phyloP scores from a whole-genome alignment of 1,284 basidiomycete genomes.

The Ceratobasidium sp. region DNA sequence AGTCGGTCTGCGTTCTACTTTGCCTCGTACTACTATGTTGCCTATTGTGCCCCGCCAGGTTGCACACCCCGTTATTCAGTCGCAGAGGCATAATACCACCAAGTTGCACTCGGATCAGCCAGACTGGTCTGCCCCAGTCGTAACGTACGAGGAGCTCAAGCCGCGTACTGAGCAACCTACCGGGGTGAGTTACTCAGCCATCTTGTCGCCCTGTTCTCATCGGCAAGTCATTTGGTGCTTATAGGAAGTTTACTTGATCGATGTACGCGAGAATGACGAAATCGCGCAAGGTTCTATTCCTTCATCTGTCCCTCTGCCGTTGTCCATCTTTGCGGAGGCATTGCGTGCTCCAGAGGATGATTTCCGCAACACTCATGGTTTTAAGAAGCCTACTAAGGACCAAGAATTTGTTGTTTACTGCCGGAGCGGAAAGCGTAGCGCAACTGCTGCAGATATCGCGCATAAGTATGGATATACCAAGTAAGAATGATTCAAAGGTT shows the following conservation, averaged over 20 bases:
- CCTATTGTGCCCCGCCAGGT: conserved; percentile 16
- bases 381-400: conserved; percentile 80
- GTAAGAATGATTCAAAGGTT: conserved; percentile 62
- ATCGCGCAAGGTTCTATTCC: conserved; percentile 96
- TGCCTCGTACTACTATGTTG: conserved; percentile 19
- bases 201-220: conserved; percentile 11
- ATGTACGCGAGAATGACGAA: conserved; percentile 96
- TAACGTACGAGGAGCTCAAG: conserved; percentile 89
- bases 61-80: conserved; percentile 5
- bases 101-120: conserved; percentile 50
- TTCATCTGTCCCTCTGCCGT: conserved; percentile 92
- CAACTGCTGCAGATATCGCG: conserved; percentile 87
- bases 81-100: conserved; percentile 33
- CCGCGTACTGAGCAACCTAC: conserved; percentile 84
- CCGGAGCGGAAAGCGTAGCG: conserved; percentile 88
- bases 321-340: conserved; percentile 81
- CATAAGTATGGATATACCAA: conserved; percentile 87
- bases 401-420: conserved; percentile 96
- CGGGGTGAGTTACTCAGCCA: conserved; percentile 64
- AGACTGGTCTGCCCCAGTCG: conserved; percentile 77
- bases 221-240: conserved; percentile 28
- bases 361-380: conserved; percentile 83
- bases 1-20: conserved; percentile 26
- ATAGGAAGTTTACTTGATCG: conserved; percentile 86
- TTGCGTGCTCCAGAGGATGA: conserved; percentile 71